Percentiles rank a stretch among this genome's conserved stretches.
phyloP scores from a whole-genome alignment of 1,139 yeast species.

The Taiozyma sp. region DNA sequence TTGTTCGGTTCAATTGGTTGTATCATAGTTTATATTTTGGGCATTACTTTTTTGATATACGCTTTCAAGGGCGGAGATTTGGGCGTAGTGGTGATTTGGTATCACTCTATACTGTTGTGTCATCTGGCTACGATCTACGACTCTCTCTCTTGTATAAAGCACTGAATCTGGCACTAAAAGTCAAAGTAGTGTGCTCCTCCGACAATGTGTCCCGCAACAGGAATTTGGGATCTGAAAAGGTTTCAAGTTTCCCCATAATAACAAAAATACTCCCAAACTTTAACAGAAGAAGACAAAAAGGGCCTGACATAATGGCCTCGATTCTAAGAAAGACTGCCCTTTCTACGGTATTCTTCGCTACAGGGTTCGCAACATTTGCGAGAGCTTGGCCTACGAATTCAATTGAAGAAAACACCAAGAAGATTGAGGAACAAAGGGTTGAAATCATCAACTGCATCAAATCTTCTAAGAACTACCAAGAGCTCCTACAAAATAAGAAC shows the following conservation, averaged over 20 bases:
- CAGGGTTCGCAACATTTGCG: conserved; percentile 42
- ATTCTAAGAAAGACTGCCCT: conserved; percentile 23
- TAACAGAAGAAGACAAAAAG: background rate
- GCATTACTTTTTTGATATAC: background rate
- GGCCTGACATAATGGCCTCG: conserved; percentile 7
- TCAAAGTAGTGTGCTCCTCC: too few relatives aligned
- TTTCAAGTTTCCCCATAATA: background rate
- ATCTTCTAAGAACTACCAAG: conserved; percentile 30
- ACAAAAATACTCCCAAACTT: background rate
- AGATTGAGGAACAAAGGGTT: conserved; percentile 29
- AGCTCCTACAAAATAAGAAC: conserved; percentile 28
- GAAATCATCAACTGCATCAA: conserved; percentile 34
- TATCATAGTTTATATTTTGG: background rate
- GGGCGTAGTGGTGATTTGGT: background rate
- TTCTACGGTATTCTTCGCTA: conserved; percentile 41
- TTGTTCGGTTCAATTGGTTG: background rate
- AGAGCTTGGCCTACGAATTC: conserved; percentile 41
- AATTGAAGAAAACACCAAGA: conserved; percentile 24
- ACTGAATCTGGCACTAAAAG: too few relatives aligned
- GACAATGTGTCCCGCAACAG: background rate
- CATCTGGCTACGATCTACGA: too few relatives aligned
- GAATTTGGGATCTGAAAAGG: background rate
- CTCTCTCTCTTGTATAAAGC: too few relatives aligned
- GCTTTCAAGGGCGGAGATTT: background rate
- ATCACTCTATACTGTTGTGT: too few relatives aligned